phyloP scores from a whole-genome alignment of 1,284 basidiomycete genomes.

The Puccinia sorghi region DNA sequence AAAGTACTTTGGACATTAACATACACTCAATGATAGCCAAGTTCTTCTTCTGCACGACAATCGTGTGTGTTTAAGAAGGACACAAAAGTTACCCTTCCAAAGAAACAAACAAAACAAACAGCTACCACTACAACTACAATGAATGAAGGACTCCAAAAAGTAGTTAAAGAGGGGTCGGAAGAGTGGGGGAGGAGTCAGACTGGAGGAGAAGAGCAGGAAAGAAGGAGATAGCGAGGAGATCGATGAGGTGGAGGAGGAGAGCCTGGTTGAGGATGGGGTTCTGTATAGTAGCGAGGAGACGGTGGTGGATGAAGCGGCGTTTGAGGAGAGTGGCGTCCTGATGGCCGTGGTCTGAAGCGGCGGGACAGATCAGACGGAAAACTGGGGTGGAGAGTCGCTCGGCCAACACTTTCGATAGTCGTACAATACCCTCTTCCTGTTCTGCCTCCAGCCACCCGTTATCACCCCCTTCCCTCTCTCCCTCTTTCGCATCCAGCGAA shows the following conservation, averaged over 20 bases:
- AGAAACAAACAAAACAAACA: no score
- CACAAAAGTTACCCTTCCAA: no score
- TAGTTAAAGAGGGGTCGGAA: no score
- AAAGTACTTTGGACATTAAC: no score
- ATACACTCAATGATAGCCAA: no score
- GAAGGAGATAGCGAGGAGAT: conserved; percentile 65
- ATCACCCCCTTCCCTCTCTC: neutral
- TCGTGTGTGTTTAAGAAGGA: no score
- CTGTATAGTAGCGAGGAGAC: conserved; percentile 65
- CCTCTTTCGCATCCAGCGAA: neutral
- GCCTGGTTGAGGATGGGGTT: conserved; percentile 68
- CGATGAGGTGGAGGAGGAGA: conserved; percentile 67
- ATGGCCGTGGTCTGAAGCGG: no score
- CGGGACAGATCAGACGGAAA: neutral
- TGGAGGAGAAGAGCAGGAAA: conserved; percentile 64
- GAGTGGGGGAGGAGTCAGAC: neutral
- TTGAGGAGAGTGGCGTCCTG: neutral
- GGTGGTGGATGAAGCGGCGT: conserved; percentile 54
- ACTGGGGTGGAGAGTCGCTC: neutral
- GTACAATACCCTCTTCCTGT: no score
- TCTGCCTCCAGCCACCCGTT: no score
- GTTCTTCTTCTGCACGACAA: no score
- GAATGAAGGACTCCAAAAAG: no score
- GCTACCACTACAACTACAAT: no score
- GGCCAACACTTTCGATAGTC: neutral